Conservation (phyloP, 108 stramenopile species). For the Skeletonema tropicum region DNA sequence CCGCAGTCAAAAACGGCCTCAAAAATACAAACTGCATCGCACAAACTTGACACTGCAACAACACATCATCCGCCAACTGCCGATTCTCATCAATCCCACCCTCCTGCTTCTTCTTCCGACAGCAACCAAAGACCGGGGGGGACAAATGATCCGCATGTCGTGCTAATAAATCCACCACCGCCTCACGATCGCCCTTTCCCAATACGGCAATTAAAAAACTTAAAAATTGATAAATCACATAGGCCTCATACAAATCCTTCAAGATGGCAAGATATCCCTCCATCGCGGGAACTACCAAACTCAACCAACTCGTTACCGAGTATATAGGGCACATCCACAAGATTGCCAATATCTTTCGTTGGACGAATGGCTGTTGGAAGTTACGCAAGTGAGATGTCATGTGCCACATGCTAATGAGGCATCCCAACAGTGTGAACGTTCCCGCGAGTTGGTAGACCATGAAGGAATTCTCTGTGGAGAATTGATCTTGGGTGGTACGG, state of each 20-base stretch:
- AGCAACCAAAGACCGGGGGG: constrained; percentile 51
- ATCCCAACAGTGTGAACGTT: constrained; percentile 86
- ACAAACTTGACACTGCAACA: constrained; percentile 87
- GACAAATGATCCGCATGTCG: constrained; percentile 48
- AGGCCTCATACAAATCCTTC: constrained; percentile 92
- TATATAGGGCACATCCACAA: constrained; percentile 93
- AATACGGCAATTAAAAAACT: constrained; percentile 87
- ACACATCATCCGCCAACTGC: constrained; percentile 75
- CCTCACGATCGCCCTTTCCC: constrained; percentile 82
- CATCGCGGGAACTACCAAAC: constrained; percentile 70
- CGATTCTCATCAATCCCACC: constrained; percentile 33
- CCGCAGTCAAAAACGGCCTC: constrained; percentile 75
- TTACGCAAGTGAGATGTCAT: constrained; percentile 86
- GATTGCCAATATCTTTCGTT: constrained; percentile 90
- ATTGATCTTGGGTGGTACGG: constrained; percentile 85
- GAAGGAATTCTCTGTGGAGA: constrained; percentile 91
- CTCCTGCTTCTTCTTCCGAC: constrained; percentile 15
- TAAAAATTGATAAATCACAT: constrained; percentile 91
- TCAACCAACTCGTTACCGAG: constrained; percentile 83
- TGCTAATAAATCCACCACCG: constrained; percentile 76
- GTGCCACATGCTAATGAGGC: constrained; percentile 93
- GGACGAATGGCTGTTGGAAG: constrained; percentile 85
- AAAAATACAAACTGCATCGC: constrained; percentile 94
- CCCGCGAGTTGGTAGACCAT: constrained; percentile 93
- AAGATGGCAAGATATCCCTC: constrained; percentile 88